Evolutionary conservation across 2,329 filamentous ascomycete genomes (phyloP).

Genomic region (Diaporthe vaccinii): DNA sequence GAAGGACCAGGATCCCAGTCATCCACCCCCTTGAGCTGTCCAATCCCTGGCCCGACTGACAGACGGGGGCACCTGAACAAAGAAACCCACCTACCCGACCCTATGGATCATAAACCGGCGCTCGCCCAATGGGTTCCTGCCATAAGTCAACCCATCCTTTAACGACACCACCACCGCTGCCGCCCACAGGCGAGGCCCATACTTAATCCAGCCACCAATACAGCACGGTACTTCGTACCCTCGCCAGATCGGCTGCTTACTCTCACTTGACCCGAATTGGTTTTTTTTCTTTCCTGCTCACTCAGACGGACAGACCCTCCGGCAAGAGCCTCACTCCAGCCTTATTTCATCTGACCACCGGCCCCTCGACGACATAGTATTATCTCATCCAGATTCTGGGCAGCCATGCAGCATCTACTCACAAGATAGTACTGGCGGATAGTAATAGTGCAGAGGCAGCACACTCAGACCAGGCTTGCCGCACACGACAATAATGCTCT

Average conservation of each 20-base stretch:
- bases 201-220: conserved; percentile 17
- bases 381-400: not conserved
- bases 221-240: conserved; percentile 23
- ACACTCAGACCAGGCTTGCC: not conserved
- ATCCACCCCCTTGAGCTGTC: not conserved
- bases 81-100: conserved; percentile 31
- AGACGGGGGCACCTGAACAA: conserved; percentile 25
- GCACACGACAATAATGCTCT: conserved; percentile 18
- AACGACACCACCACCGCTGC: conserved; percentile 26
- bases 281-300: not conserved
- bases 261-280: not conserved
- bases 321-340: conserved; percentile 25
- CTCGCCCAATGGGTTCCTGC: conserved; percentile 30
- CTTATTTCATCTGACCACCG: conserved; percentile 28
- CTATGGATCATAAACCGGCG: conserved; percentile 28
- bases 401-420: conserved; percentile 24
- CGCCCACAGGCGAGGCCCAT: conserved; percentile 6
- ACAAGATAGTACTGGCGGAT: conserved; percentile 28
- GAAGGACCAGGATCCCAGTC: conserved; percentile 23
- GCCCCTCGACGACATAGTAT: conserved; percentile 13
- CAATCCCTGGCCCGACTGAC: conserved; percentile 18
- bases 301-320: not conserved
- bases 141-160: conserved; percentile 17
- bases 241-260: conserved; percentile 21
- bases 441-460: conserved; percentile 7